phyloP scores from a whole-genome alignment of 2,329 filamentous ascomycete genomes.

The Rhynchosporium secalis region DNA sequence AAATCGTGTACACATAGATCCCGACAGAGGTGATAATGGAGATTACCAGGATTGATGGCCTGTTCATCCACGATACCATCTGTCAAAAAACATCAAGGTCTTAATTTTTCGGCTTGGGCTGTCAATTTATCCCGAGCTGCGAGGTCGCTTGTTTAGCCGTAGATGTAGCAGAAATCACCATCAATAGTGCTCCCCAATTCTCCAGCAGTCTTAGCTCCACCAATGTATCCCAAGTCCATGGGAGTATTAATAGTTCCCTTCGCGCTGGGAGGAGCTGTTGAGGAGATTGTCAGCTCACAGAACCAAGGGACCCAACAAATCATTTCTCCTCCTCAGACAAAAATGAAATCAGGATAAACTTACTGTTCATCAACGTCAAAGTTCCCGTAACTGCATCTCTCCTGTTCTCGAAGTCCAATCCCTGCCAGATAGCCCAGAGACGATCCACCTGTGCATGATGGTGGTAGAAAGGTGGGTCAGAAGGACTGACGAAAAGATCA shows the following conservation, averaged over 20 bases:
- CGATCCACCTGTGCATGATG: slow-evolving; percentile 9
- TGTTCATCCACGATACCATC: no score
- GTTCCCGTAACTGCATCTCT: neutral
- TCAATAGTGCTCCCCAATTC: neutral
- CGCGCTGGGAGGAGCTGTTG: neutral
- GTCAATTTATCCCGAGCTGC: neutral
- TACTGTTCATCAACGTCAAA: slow-evolving; percentile 3
- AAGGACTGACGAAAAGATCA: neutral
- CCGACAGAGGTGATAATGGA: no score
- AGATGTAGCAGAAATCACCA: slow-evolving; percentile 4
- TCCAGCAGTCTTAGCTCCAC: neutral
- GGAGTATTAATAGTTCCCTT: slow-evolving; percentile 40
- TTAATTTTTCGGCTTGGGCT: no score
- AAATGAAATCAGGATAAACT: neutral
- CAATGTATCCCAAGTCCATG: neutral
- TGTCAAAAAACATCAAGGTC: no score
- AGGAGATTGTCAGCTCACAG: neutral
- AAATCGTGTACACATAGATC: no score
- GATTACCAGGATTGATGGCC: no score
- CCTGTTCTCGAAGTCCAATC: neutral
- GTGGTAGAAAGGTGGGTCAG: neutral
- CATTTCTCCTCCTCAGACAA: no score
- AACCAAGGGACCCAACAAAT: neutral
- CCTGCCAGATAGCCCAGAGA: slow-evolving; percentile 6
- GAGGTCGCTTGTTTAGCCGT: neutral